Conservation (phyloP, 164 flowering plant genomes). For the Berberis thunbergii region DNA sequence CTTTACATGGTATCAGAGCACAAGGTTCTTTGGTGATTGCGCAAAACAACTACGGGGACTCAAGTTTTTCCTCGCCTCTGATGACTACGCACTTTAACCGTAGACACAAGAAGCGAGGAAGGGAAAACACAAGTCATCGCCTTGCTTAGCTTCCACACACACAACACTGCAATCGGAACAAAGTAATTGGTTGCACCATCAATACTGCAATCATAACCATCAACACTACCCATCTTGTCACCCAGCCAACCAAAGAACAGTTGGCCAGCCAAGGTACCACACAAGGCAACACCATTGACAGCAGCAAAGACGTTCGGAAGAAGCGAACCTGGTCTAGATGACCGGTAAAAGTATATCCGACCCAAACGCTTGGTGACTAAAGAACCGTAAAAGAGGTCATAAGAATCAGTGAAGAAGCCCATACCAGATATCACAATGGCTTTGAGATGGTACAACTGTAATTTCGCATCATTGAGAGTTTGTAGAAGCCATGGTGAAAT, state of each 20-base stretch:
- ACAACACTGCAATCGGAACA: no score
- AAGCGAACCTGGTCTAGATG: not conserved
- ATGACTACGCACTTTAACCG: no score
- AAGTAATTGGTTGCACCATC: no score
- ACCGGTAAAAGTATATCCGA: not conserved
- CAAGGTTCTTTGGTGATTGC: no score
- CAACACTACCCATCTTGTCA: not conserved
- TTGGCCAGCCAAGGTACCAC: slow-evolving; percentile 1
- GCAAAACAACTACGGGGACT: no score
- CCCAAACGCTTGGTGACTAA: not conserved
- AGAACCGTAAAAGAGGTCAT: not conserved
- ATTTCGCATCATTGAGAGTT: not conserved
- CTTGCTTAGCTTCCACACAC: no score
- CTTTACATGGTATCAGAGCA: no score
- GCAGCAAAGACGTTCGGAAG: not conserved
- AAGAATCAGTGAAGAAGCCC: not conserved
- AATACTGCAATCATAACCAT: no score
- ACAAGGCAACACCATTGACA: not conserved
- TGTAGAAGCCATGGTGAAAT: no score
- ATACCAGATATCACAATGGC: not conserved
- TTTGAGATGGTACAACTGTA: not conserved
- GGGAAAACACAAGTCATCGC: no score
- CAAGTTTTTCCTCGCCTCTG: no score
- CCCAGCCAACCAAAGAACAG: not conserved
- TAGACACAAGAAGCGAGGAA: no score